A percentile compares a stretch with the other conserved stretches of the same genome.
Conservation (phyloP, 2,329 filamentous ascomycete species). For the Gaeumannomyces tritici region DNA sequence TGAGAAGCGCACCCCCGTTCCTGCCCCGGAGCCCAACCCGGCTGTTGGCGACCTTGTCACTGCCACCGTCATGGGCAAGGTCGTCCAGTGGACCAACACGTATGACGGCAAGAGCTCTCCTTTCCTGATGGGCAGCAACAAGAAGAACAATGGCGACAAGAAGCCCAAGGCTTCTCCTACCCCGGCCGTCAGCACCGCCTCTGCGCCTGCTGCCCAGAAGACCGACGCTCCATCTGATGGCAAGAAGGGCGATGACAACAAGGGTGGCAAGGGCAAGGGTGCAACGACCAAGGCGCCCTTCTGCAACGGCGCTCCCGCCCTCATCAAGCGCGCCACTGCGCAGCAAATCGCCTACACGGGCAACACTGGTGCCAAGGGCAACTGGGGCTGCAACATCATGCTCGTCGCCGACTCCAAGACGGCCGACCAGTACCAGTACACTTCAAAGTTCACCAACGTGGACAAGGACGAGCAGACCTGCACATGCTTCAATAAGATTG, state of each 20-base stretch:
- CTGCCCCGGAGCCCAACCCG: constrained; percentile 11
- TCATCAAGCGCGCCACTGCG: constrained; percentile 28
- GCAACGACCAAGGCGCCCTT: constrained; percentile 16
- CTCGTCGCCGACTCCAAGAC: constrained; percentile 22
- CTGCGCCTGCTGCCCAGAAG: constrained; percentile 71
- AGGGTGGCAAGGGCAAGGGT: constrained; percentile 54
- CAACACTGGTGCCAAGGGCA: constrained; percentile 30
- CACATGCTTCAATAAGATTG: constrained; percentile 44
- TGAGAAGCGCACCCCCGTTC: constrained; percentile 12
- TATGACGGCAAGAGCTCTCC: constrained; percentile 10
- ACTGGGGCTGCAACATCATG: constrained; percentile 45
- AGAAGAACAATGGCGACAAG: constrained; percentile 11
- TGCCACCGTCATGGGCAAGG: constrained; percentile 17
- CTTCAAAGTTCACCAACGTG: constrained; percentile 27
- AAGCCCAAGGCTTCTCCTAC: constrained; percentile 7
- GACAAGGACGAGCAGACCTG: constrained; percentile 22
- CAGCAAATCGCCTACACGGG: constrained; percentile 36
- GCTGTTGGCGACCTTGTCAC: constrained; percentile 10
- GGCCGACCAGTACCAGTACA: constrained; percentile 33
- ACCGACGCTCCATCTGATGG: constrained; percentile 17
- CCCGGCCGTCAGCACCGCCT: constrained; percentile 36
- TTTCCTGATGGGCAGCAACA: constrained; percentile 17
- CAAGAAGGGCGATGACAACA: constrained; percentile 40
- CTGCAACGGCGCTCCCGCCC: constrained; percentile 13
- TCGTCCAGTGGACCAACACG: constrained; percentile 16